A percentile compares a stretch with the other conserved stretches of the same genome.
phyloP scores from a whole-genome alignment of 177 flowering plant species.

The Vitis hybrid region DNA sequence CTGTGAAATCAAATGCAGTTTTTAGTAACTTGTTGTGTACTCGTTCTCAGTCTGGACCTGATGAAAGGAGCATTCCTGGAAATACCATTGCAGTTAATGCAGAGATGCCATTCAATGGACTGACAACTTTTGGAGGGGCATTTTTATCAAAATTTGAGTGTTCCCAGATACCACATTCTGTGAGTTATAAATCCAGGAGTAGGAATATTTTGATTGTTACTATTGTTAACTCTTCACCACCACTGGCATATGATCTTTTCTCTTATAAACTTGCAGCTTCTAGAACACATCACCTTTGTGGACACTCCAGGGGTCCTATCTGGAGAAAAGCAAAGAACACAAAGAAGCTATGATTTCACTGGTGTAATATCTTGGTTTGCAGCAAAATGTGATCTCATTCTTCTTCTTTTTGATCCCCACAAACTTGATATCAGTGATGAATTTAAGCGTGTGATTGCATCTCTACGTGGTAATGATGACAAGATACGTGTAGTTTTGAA shows the following conservation, averaged over 20 bases:
- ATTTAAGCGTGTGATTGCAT: constrained; percentile 89
- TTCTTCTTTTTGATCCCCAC: constrained; percentile 94
- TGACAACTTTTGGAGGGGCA: constrained; percentile 87
- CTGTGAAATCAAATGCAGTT: neutral
- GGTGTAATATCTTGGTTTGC: constrained; percentile 99
- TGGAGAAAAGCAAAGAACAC: constrained; percentile 94
- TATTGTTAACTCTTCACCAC: neutral
- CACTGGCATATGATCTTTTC: neutral
- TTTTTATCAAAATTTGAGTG: constrained; percentile 95
- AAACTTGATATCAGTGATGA: constrained; percentile 96
- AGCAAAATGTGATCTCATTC: constrained; percentile 91
- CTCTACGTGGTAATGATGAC: constrained; percentile 92
- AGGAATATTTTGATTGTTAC: neutral
- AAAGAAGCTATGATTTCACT: constrained; percentile 92
- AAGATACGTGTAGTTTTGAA: constrained; percentile 95
- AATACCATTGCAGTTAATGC: constrained; percentile 96
- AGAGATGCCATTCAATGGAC: constrained; percentile 88
- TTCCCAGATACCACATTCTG: constrained; percentile 97
- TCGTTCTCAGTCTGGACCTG: constrained; percentile 75
- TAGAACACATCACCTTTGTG: constrained; percentile 87
- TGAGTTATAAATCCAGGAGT: constrained; percentile 31
- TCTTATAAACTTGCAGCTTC: constrained; percentile 47
- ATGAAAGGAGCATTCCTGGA: constrained; percentile 91
- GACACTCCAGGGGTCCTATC: constrained; percentile 98
- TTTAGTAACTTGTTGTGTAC: neutral